These are phyloP conservation scores for Colletotrichum melonis DNA, from an alignment of 2,329 filamentous ascomycete species.

Conservation along the genomic window DNA sequence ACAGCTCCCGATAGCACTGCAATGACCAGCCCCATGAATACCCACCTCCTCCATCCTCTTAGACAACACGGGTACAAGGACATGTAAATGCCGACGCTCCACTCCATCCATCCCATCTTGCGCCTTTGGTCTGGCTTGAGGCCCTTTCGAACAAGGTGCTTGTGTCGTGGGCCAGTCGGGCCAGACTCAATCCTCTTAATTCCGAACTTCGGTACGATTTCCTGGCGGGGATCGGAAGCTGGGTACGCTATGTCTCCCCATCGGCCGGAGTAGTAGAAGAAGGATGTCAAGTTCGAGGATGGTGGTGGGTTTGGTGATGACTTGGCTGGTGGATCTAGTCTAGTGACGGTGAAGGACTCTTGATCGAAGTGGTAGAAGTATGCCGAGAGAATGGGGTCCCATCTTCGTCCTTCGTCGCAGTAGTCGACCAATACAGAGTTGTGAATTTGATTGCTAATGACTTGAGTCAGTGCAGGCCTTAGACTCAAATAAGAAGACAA, in stretches of 20 bases:
- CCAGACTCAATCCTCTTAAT: conserved; percentile 47
- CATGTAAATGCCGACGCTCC: conserved; percentile 43
- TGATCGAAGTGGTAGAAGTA: conserved; percentile 49
- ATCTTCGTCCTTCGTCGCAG: conserved; percentile 46
- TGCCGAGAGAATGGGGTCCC: conserved; percentile 49
- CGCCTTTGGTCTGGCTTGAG: conserved; percentile 42
- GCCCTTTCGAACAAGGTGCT: conserved; percentile 47
- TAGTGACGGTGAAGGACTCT: conserved; percentile 38
- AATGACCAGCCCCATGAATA: conserved; percentile 38
- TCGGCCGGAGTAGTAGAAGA: conserved; percentile 47
- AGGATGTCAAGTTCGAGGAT: conserved; percentile 44
- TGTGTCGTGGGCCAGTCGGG: conserved; percentile 45
- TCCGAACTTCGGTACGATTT: conserved; percentile 44
- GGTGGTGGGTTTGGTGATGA: conserved; percentile 6
- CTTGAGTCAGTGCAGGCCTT: not conserved
- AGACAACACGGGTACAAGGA: conserved; percentile 47
- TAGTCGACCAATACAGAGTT: conserved; percentile 46
- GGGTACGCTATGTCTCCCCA: conserved; percentile 48
- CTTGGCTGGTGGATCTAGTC: conserved; percentile 15
- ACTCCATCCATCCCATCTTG: conserved; percentile 43
- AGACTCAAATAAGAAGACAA: rapidly evolving
- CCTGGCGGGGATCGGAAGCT: conserved; percentile 46
- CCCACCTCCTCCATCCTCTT: conserved; percentile 47
- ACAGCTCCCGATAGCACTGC: conserved; percentile 7
- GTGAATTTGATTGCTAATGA: conserved; percentile 45